Base-by-base conservation (phyloP, 1,284 basidiomycete genomes). In the Cutaneotrichosporon dermatis region DNA sequence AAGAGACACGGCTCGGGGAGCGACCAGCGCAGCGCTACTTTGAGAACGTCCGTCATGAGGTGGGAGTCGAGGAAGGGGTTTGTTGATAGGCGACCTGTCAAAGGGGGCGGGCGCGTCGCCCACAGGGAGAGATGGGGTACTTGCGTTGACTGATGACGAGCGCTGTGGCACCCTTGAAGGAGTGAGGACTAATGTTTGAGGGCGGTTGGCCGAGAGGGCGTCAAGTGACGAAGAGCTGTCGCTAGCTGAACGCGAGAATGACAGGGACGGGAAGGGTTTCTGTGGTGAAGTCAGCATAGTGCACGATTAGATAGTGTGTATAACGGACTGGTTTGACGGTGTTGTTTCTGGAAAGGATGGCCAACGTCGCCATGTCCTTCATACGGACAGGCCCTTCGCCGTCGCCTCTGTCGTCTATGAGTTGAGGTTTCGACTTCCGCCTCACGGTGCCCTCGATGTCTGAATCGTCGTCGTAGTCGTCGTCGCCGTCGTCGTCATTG, bases 361-460 rank as follows among this genome's bases (percentile, higher is more conserved):
- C 62, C 4, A 64, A 48, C 6, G 62, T 64, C 15, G 67, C 62
- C 33, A 71, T 54, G 64, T 76, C 73, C 45, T 68, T 62, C 68
- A 71, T 62, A 33, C 71, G 60, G 45, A 72, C 57, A 3, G 61
- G 64, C 56, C 65, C 65, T 2, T 60, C 58, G n/a, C 44, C 41
- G 15, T 65, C 63, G 34, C 34, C 44, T 34, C 34, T 36, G 40
- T 48, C 52, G 34, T 69, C 25, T 45, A 39, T 44, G 41, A 16
- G 37, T 15, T 16, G 40, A 15, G 42, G 41, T 39, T 41, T 43
- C 41, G 43, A 45, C 59, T 61, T 65, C 52, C 65, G 63, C 58
- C 68, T 69, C 33, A 59, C 51, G 2, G 66, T 65, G n/a, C 55
- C 54, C 16, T 69, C 69, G 25, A 57, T 48, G 46, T 69, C 60